These are phyloP conservation scores for Dryadomyces sulphureus DNA, from an alignment of 2,329 filamentous ascomycete species.

Conservation along the genomic window DNA sequence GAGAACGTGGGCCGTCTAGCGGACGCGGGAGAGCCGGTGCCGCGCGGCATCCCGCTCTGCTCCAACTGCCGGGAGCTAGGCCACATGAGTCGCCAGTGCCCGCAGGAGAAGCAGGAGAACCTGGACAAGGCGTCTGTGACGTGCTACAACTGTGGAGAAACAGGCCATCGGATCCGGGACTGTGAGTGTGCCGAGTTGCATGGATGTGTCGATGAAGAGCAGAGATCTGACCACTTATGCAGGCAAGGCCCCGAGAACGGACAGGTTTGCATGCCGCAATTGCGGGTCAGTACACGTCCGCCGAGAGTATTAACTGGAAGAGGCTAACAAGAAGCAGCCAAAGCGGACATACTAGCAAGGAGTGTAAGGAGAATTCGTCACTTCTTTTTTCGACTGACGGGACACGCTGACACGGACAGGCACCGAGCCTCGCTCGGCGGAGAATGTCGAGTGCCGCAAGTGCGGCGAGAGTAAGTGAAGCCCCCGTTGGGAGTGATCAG, in stretches of 20 bases:
- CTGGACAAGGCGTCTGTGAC: constrained; percentile 28
- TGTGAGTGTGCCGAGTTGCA: constrained; percentile 30
- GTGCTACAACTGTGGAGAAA: constrained; percentile 50
- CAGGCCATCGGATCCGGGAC: constrained; percentile 54
- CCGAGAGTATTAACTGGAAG: not conserved
- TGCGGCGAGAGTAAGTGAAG: constrained; percentile 40
- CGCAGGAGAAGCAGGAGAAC: constrained; percentile 38
- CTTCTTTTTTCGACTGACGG: constrained; percentile 13
- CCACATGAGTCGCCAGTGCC: constrained; percentile 45
- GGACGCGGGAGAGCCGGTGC: constrained; percentile 49
- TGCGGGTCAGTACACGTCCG: constrained; percentile 41
- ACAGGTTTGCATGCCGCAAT: constrained; percentile 54
- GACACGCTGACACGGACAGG: constrained; percentile 20
- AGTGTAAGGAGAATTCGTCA: constrained; percentile 25
- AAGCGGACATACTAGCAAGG: constrained; percentile 32
- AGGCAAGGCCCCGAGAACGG: constrained; percentile 45
- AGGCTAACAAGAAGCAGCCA: constrained; percentile 18
- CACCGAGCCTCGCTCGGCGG: constrained; percentile 45
- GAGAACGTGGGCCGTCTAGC: constrained; percentile 51
- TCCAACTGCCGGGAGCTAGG: constrained; percentile 49
- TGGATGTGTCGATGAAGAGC: not conserved
- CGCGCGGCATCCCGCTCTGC: constrained; percentile 45
- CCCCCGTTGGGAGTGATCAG: not conserved
- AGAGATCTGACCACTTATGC: not conserved
- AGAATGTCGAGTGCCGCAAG: constrained; percentile 49